phyloP scores from a whole-genome alignment of 2,329 filamentous ascomycete species.

The Phaeosphaeria sp. region DNA sequence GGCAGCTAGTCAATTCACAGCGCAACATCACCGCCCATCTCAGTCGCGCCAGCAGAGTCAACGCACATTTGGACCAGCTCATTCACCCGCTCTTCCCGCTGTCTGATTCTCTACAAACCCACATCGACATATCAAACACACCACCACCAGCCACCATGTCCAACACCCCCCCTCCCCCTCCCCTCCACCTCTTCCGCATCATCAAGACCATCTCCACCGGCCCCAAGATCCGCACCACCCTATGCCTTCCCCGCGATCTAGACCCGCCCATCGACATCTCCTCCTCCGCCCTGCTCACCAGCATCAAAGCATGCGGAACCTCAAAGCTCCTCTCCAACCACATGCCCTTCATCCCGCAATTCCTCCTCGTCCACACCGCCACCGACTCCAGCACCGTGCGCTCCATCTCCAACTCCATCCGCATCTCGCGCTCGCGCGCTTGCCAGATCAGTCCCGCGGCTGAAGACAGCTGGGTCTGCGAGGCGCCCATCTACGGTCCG shows the following conservation, averaged over 20 bases:
- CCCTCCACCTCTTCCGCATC: constrained; percentile 15
- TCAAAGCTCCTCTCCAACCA: background rate
- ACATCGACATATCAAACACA: background rate
- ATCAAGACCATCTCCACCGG: constrained; percentile 3
- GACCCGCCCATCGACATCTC: background rate
- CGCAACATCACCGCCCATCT: no score
- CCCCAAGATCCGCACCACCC: background rate
- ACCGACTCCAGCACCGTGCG: background rate
- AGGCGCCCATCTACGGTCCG: constrained; percentile 16
- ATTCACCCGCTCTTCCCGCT: no score
- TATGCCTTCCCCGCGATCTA: constrained; percentile 12
- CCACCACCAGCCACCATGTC: background rate
- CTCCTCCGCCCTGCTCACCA: background rate
- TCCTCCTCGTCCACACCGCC: background rate
- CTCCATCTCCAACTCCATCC: background rate
- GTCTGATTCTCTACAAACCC: background rate
- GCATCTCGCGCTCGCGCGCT: background rate
- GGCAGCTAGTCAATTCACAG: no score
- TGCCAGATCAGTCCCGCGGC: constrained; percentile 4
- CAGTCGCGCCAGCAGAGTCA: no score
- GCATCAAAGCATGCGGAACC: background rate
- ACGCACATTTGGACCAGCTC: no score
- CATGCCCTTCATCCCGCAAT: background rate
- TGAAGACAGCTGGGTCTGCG: constrained; percentile 6
- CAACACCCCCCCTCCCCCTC: background rate